Percentiles rank a stretch among this genome's conserved stretches.
Conservation (phyloP, 441 rosid genomes). For the Populus hybrid region DNA sequence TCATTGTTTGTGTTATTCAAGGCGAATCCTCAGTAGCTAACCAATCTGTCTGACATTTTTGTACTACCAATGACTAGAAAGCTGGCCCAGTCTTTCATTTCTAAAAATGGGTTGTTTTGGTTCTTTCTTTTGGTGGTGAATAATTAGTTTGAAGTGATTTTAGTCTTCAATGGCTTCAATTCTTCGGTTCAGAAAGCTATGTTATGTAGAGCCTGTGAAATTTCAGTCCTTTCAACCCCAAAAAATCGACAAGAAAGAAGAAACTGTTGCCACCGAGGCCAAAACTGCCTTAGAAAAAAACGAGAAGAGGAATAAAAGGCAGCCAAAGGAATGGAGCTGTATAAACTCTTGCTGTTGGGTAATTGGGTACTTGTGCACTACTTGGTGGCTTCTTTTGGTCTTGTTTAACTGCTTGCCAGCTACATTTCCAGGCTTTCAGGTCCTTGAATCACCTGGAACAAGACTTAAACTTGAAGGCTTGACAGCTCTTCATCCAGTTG, state of each 20-base stretch:
- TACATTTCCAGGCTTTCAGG: conserved; percentile 33
- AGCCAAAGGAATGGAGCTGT: conserved; percentile 33
- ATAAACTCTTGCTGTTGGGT: conserved; percentile 48
- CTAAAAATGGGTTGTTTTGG: background rate
- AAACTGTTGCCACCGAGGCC: conserved; percentile 8
- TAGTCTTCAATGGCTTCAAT: conserved; percentile 28
- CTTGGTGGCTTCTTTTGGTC: conserved; percentile 52
- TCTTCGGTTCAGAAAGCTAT: conserved; percentile 42
- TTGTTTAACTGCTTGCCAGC: conserved; percentile 38
- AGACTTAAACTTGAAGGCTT: conserved; percentile 44
- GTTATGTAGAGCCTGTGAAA: conserved; percentile 30
- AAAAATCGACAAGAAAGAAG: conserved; percentile 21
- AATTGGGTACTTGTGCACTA: conserved; percentile 44
- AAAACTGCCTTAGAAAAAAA: conserved; percentile 11
- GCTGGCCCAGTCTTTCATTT: background rate
- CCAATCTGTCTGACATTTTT: background rate
- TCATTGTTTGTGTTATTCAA: conserved; percentile 1
- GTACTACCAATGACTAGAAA: background rate
- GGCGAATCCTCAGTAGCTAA: background rate
- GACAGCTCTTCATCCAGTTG: conserved; percentile 47
- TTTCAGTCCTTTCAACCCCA: conserved; percentile 20
- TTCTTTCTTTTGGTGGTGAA: background rate
- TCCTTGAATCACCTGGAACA: conserved; percentile 38
- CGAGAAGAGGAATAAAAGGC: conserved; percentile 11
- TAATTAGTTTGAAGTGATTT: background rate